These are phyloP conservation scores for Fusarium caatingaense DNA, from an alignment of 2,329 filamentous ascomycete genomes.

Conservation along the genomic window DNA sequence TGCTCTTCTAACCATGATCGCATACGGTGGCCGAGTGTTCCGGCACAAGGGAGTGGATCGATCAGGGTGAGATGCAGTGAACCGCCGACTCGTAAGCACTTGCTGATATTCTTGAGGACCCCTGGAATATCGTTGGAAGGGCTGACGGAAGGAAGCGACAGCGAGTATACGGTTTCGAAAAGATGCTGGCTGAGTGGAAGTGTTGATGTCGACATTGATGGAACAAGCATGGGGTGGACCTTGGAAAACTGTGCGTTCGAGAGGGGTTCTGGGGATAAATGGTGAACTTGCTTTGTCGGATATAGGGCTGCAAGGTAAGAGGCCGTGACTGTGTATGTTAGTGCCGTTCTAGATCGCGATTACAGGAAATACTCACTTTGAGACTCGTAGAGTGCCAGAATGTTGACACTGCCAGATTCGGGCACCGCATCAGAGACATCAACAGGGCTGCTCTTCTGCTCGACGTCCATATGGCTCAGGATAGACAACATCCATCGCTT, in stretches of 20 bases:
- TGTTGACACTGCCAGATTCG: slow-evolving; percentile 40
- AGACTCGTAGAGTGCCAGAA: slow-evolving; percentile 64
- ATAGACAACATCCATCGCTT: slow-evolving; percentile 71
- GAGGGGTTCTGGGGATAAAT: slow-evolving; percentile 59
- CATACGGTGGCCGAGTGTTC: slow-evolving; percentile 67
- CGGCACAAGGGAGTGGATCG: slow-evolving; percentile 68
- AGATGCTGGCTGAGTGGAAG: slow-evolving; percentile 55
- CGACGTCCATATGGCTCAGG: slow-evolving; percentile 60
- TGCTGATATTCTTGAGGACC: slow-evolving; percentile 67
- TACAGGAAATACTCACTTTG: slow-evolving; percentile 52
- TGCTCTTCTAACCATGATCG: slow-evolving; percentile 71
- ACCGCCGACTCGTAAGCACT: slow-evolving; percentile 66
- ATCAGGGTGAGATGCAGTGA: slow-evolving; percentile 70
- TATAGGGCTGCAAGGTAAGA: slow-evolving; percentile 62
- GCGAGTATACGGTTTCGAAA: slow-evolving; percentile 63
- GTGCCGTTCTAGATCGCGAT: accelerated
- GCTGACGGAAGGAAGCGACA: slow-evolving; percentile 67
- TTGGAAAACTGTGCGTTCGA: slow-evolving; percentile 54
- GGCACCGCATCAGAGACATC: not conserved
- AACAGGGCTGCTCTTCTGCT: slow-evolving; percentile 30
- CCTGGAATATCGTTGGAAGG: slow-evolving; percentile 66
- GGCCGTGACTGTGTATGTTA: slow-evolving; percentile 55
- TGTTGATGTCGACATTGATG: slow-evolving; percentile 51
- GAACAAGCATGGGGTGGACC: slow-evolving; percentile 54
- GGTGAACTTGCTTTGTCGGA: slow-evolving; percentile 55